phyloP scores from a whole-genome alignment of 2,329 filamentous ascomycete genomes.

The Penicillium sp. region DNA sequence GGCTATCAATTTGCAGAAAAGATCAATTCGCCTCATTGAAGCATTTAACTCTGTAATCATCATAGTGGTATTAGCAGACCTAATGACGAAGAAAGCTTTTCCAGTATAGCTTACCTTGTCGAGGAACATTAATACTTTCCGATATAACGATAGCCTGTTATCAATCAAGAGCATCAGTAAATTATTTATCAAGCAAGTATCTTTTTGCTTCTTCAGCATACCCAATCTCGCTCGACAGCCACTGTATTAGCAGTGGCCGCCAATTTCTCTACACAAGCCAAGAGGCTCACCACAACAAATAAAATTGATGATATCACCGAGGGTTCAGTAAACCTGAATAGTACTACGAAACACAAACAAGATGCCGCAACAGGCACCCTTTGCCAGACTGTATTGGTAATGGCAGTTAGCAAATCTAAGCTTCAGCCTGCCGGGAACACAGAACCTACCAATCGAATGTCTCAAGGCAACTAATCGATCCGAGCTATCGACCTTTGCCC shows the following conservation, averaged over 20 bases:
- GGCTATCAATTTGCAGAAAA: slow-evolving; percentile 60
- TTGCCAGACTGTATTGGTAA: slow-evolving; percentile 36
- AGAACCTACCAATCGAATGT: slow-evolving; percentile 49
- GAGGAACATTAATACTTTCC: slow-evolving; percentile 39
- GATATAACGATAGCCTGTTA: slow-evolving; percentile 37
- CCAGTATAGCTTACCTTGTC: slow-evolving; percentile 38
- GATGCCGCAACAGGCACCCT: slow-evolving; percentile 50
- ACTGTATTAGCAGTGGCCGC: slow-evolving; percentile 67
- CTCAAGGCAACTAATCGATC: slow-evolving; percentile 58
- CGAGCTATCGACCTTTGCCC: slow-evolving; percentile 61
- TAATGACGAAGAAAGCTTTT: slow-evolving; percentile 27
- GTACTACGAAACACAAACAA: slow-evolving; percentile 52
- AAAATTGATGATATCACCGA: slow-evolving; percentile 23
- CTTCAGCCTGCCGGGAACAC: not conserved
- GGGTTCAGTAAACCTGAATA: slow-evolving; percentile 25
- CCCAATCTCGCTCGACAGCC: slow-evolving; percentile 73
- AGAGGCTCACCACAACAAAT: slow-evolving; percentile 46
- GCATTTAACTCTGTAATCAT: slow-evolving; percentile 50
- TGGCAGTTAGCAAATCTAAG: slow-evolving; percentile 2
- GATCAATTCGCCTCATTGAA: slow-evolving; percentile 61
- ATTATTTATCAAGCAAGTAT: not conserved
- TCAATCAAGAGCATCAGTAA: not conserved
- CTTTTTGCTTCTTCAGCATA: slow-evolving; percentile 21
- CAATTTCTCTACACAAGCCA: slow-evolving; percentile 73
- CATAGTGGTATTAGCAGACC: slow-evolving; percentile 18